Conservation (phyloP, 768 basidiomycete species). For the Kwoniella europaea region DNA sequence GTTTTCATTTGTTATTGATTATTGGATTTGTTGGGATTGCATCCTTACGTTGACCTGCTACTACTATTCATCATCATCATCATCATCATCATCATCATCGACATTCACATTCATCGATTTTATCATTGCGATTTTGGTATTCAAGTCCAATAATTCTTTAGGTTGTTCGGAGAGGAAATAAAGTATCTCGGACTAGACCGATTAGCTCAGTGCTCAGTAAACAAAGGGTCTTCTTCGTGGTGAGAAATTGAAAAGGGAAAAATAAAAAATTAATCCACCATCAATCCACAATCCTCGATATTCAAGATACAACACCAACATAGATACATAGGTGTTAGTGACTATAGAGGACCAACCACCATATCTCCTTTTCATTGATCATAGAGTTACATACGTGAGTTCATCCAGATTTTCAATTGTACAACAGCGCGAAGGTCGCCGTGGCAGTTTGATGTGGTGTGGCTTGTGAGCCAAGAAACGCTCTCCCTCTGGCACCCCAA, state of each 20-base stretch:
- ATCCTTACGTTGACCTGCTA: background rate
- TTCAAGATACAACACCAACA: no score
- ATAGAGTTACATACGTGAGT: no score
- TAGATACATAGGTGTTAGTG: no score
- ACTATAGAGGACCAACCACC: no score
- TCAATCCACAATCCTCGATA: background rate
- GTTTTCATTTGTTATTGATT: background rate
- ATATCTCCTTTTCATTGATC: no score
- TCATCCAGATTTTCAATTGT: background rate
- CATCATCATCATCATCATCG: background rate
- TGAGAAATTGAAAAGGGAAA: background rate
- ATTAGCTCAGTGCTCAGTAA: background rate
- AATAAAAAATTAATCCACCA: background rate
- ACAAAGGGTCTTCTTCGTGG: background rate
- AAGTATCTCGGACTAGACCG: background rate
- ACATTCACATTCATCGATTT: background rate
- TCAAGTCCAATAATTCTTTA: background rate
- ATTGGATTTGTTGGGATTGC: background rate
- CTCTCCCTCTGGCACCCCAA: background rate
- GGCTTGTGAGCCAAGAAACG: constrained; percentile 12
- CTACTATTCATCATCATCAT: background rate
- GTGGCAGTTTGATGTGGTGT: background rate
- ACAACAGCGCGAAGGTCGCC: background rate
- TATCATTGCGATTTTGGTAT: background rate
- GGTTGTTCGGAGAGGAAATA: background rate